Evolutionary conservation across 1,139 yeast genomes (phyloP), one percentile per base, ranked within the genome.

Genomic region (Suhomyces bokatorum): DNA sequence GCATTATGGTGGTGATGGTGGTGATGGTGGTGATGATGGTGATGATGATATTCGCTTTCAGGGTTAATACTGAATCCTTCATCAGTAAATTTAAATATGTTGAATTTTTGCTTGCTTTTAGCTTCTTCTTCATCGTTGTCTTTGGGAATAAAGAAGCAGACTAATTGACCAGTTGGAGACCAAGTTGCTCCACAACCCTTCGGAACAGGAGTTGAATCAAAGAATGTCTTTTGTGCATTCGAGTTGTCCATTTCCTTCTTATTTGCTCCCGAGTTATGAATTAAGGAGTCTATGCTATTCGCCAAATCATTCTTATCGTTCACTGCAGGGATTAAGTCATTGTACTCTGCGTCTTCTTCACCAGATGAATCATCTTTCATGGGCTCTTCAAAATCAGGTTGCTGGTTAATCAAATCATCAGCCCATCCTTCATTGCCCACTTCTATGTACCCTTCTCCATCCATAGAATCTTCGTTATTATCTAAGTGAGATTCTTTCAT

Each of bases 171-270:
- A 2, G 81, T 77, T 13, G 81, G 77, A 0, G 95, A 76, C 97
- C 97, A 90, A 0, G 81, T 72, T 0, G 96, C 97, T 9, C 97
- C 97, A 69, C 97, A 90, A 3, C 93, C 95, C 59, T 87, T 89
- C 0, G 97, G 97, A 3, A 90, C 75, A 0, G 97, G 97, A 0
- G 96, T 88, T 32, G 90, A 83, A 57, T 89, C 96, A 56, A 83
- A 79, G 13, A 66, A 56, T 7, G 62, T 46, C 20, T 40, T 32
- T 17, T 48, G 46, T 8, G 50, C 46, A n/a, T 39, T 42, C 16
- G 32, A 30, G 24, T 45, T 48, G 14, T 46, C 45, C 3, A 39
- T 15, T 15, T 36, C 34, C 6, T 24, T 36, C 10, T 28, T 35
- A 13, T 37, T 37, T 13, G 26, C 33, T n/a, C 20, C 27, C 10